phyloP scores from a whole-genome alignment of 2,329 filamentous ascomycete species.

The Microcera coccophila region DNA sequence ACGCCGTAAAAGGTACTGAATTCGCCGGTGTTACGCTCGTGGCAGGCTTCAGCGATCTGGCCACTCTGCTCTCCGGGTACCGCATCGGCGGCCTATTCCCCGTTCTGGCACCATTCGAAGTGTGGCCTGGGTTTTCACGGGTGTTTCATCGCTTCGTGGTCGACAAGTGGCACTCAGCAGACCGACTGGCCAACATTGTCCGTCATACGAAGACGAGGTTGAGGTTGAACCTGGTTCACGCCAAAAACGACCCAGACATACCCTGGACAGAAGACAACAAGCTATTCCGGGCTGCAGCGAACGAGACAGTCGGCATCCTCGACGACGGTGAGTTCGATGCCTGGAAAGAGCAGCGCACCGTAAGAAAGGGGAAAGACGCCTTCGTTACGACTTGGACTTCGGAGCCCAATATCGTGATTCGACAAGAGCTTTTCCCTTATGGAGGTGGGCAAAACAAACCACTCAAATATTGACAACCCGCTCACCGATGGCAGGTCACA shows the following conservation, averaged over 20 bases:
- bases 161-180: conserved; percentile 77
- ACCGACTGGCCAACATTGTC: conserved; percentile 59
- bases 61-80: conserved; percentile 71
- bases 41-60: conserved; percentile 72
- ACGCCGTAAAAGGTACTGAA: conserved; percentile 55
- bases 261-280: conserved; percentile 65
- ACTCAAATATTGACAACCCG: not conserved
- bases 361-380: conserved; percentile 42
- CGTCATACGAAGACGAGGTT: conserved; percentile 50
- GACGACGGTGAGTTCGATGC: conserved; percentile 37
- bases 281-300: conserved; percentile 58
- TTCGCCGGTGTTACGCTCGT: conserved; percentile 80
- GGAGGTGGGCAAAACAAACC: conserved; percentile 44
- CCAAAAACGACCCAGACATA: conserved; percentile 78
- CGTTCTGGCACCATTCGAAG: conserved; percentile 68
- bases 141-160: conserved; percentile 61
- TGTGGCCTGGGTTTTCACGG: conserved; percentile 60
- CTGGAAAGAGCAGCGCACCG: conserved; percentile 45
- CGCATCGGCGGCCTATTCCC: conserved; percentile 74
- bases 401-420: conserved; percentile 45
- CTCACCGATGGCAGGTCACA: conserved; percentile 53
- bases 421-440: conserved; percentile 52
- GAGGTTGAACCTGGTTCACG: conserved; percentile 71
- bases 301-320: conserved; percentile 41
- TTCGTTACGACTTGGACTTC: conserved; percentile 46